Percentiles rank a stretch among this genome's conserved stretches.
These are phyloP conservation scores for Macrophomina tecta DNA, from an alignment of 2,329 filamentous ascomycete genomes.

Conservation along the genomic window DNA sequence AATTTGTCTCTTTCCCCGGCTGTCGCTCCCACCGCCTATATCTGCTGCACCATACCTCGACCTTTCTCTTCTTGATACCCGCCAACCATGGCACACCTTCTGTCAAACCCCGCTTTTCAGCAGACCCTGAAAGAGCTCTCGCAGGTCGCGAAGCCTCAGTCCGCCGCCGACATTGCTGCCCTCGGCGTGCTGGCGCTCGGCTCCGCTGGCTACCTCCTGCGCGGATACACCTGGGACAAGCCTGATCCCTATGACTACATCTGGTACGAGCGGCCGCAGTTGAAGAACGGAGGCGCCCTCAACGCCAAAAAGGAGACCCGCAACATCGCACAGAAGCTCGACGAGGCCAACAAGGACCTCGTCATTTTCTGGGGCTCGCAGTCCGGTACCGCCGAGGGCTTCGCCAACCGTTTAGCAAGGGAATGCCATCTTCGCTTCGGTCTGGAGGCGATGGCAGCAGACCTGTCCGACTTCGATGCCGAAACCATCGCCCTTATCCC, in stretches of 20 bases:
- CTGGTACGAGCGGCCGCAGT: constrained; percentile 57
- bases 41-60: no score
- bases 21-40: not conserved
- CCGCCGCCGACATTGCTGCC: constrained; percentile 46
- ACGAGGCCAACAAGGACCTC: constrained; percentile 42
- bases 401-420: constrained; percentile 49
- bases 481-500: constrained; percentile 44
- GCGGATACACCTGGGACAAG: constrained; percentile 53
- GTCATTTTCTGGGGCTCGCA: constrained; percentile 59
- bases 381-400: constrained; percentile 54
- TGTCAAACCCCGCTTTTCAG: constrained; percentile 25
- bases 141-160: constrained; percentile 42
- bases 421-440: constrained; percentile 51
- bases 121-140: constrained; percentile 26
- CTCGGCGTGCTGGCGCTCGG: constrained; percentile 45
- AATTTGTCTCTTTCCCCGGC: not conserved
- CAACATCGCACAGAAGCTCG: constrained; percentile 54
- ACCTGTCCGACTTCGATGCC: constrained; percentile 56
- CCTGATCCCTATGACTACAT: constrained; percentile 58
- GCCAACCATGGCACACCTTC: constrained; percentile 29
- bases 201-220: constrained; percentile 49
- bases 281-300: constrained; percentile 40
- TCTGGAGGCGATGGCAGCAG: constrained; percentile 49
- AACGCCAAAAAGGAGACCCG: constrained; percentile 46
- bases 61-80: constrained; percentile 6